Evolutionary conservation across 176 grass and related monocot species (phyloP).

Genomic region (Guadua angustifolia): DNA sequence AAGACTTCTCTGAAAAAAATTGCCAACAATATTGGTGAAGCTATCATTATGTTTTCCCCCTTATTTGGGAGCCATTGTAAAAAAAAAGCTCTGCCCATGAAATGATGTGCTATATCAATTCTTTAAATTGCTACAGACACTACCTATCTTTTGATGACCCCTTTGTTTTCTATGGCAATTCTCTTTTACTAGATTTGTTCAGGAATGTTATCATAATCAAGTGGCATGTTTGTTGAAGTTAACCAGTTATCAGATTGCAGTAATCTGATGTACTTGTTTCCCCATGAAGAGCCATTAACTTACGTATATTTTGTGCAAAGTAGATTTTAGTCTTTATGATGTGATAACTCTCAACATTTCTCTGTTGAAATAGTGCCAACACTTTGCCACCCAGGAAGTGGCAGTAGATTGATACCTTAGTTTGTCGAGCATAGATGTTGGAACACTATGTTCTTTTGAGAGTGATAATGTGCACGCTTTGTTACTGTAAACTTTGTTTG

Average conservation of each 20-base stretch:
- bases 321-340: constrained; percentile 8
- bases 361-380: constrained; percentile 11
- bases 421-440: constrained; percentile 14
- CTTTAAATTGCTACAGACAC: not conserved
- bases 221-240: not conserved
- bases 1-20: not conserved
- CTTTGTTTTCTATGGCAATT: not conserved
- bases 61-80: not conserved
- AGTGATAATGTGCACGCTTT: constrained; percentile 25
- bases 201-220: constrained; percentile 22
- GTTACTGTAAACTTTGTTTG: constrained; percentile 26
- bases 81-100: not conserved
- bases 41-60: not conserved
- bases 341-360: not conserved
- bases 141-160: not conserved
- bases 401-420: constrained; percentile 3
- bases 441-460: too few species aligned
- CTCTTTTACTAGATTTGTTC: not conserved
- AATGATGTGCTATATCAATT: not conserved
- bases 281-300: not conserved
- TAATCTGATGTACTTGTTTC: constrained; percentile 9
- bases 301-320: not conserved
- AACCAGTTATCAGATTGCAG: not conserved
- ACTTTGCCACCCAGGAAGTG: constrained; percentile 1
- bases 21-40: not conserved